These are phyloP conservation scores for Brettanomyces bruxellensis DNA, from an alignment of 805 yeast genomes.

Conservation along the genomic window DNA sequence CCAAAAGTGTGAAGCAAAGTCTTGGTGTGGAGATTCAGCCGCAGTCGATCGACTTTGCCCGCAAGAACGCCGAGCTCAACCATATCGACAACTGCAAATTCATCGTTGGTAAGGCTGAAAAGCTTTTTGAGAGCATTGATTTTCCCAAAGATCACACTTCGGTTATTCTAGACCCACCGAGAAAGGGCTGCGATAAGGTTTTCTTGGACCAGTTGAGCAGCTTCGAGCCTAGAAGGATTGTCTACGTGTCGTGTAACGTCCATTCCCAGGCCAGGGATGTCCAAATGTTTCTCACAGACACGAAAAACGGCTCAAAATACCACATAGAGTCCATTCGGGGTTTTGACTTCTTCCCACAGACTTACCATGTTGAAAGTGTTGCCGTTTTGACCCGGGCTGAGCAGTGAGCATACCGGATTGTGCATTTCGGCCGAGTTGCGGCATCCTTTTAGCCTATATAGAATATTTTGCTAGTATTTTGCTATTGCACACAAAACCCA, in stretches of 20 bases:
- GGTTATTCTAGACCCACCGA: conserved; percentile 91
- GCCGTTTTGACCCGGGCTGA: conserved; percentile 28
- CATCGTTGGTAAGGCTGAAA: conserved; percentile 87
- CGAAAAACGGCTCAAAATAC: conserved; percentile 55
- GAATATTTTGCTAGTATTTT: no score
- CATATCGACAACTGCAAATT: conserved; percentile 68
- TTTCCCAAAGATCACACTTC: conserved; percentile 73
- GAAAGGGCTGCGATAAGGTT: conserved; percentile 90
- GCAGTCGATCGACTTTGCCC: conserved; percentile 84
- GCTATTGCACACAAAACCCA: no score
- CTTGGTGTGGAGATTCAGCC: conserved; percentile 93
- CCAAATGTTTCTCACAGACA: conserved; percentile 66
- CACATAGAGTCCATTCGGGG: conserved; percentile 79
- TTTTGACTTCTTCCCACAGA: conserved; percentile 82
- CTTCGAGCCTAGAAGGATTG: conserved; percentile 76
- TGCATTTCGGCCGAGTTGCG: not conserved
- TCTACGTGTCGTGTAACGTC: conserved; percentile 95
- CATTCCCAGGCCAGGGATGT: conserved; percentile 96
- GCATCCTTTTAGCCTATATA: not conserved
- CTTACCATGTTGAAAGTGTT: conserved; percentile 49
- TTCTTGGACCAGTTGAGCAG: conserved; percentile 79
- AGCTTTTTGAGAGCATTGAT: conserved; percentile 69
- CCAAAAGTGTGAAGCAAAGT: conserved; percentile 70
- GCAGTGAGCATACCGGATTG: not conserved
- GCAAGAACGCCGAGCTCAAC: conserved; percentile 68